Evolutionary conservation across 2,329 filamentous ascomycete species (phyloP), one percentile per base, ranked within the genome.

Genomic region (Ophiocordyceps camponoti-rufipedis): DNA sequence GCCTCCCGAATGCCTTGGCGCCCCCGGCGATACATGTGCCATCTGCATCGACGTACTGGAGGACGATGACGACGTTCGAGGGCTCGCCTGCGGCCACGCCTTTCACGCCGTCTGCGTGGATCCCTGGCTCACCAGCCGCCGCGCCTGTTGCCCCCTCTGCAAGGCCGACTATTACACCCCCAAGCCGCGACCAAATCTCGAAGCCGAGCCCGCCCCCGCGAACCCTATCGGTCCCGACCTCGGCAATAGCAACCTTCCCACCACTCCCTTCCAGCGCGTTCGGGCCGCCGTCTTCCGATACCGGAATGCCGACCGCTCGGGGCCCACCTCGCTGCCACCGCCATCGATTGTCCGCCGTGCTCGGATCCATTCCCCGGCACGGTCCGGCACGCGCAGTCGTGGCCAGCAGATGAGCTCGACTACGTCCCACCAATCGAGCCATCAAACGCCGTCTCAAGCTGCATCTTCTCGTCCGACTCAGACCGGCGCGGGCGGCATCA

Each of bases 141-240:
- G 89, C 52, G 91, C 91, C 28, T 96, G 89, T 68, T 98, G 91
- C 60, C 91, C 91, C 6, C 78, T 98, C 7, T 98, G 91, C 71
- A 98, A 98, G 66, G 85, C 89, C 39, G 91, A 98, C 58, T 98
- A 96, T 62, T 96, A 94, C 61, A 81, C 86, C 3, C 89, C 91
- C 0, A 96, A 96, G 64, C 85, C 87, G 44, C 82, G 86, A 14
- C 70, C 83, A 3, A 58, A 61, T 10, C 61, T 66, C 11, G 61
- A 65, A 13, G 46, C 45, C 14, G 50, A 52, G 28, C 44, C 44
- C 28, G 46, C 41, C 29, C 32, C 44, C 10, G 23, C 47, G 13
- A 40, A 35, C 19, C 53, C 53, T 42, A 54, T 49, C 12, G 46
- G 48, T 9, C 55, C 49, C 35, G 54, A 62, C 28, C 59, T 61